Conservation (phyloP, 352 stramenopile genomes). For the Phytophthora kernoviae region DNA sequence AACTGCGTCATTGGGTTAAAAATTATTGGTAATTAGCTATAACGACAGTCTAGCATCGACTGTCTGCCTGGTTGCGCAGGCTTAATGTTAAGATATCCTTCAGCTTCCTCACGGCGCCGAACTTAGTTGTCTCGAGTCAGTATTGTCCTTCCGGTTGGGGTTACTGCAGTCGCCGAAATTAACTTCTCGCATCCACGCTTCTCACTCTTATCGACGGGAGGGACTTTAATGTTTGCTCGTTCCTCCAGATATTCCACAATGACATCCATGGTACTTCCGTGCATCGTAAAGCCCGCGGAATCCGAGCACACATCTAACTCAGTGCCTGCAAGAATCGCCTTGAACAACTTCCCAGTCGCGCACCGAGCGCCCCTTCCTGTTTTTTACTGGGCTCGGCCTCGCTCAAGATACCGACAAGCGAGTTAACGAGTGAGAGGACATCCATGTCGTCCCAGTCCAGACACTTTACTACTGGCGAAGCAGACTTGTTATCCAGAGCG, state of each 20-base stretch:
- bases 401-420: not conserved
- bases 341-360: not conserved
- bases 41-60: not conserved
- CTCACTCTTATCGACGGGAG: not conserved
- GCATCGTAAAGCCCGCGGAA: not conserved
- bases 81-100: not conserved
- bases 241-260: not conserved
- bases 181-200: not conserved
- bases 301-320: not conserved
- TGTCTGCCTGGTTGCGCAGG: not conserved
- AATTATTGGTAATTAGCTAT: not conserved
- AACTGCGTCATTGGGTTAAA: no score
- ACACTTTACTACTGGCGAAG: constrained; percentile 2
- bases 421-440: not conserved
- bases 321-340: not conserved
- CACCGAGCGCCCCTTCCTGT: not conserved
- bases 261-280: not conserved
- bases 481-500: not conserved
- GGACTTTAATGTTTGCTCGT: not conserved
- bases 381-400: not conserved
- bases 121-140: not conserved
- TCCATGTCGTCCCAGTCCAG: constrained; percentile 2
- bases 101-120: not conserved
- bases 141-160: not conserved
- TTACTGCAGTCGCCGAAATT: not conserved